Conservation (phyloP, 495 filamentous ascomycete genomes). For the Penicillium cataractarum region DNA sequence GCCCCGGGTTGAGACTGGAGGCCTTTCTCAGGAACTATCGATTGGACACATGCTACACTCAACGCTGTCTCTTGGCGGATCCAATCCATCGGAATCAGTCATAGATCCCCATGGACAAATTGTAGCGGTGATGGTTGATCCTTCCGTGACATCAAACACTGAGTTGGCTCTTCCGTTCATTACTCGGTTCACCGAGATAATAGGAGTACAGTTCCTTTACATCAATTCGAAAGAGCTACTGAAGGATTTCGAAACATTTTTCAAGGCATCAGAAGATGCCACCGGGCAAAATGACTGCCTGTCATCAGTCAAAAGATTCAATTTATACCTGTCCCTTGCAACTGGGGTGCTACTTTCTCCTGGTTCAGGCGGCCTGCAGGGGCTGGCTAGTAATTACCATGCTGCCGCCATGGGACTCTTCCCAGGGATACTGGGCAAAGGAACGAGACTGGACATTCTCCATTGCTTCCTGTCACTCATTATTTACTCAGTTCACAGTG, state of each 20-base stretch:
- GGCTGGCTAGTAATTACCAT: constrained; percentile 18
- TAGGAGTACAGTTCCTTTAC: constrained; percentile 19
- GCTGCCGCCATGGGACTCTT: constrained; percentile 18
- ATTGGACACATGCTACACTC: constrained; percentile 30
- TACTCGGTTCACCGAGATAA: constrained; percentile 17
- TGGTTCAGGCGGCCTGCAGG: constrained; percentile 16
- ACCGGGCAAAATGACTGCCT: neutral
- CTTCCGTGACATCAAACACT: neutral
- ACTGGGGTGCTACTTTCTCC: constrained; percentile 26
- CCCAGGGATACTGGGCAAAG: constrained; percentile 14
- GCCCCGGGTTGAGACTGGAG: constrained; percentile 26
- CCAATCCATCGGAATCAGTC: constrained; percentile 17
- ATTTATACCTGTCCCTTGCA: constrained; percentile 26
- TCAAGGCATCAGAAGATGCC: constrained; percentile 1
- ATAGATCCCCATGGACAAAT: constrained; percentile 7
- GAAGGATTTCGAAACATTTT: constrained; percentile 22
- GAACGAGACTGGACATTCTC: constrained; percentile 14
- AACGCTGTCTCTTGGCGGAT: constrained; percentile 23
- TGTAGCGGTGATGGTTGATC: constrained; percentile 6
- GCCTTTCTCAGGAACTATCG: constrained; percentile 25
- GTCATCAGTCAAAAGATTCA: constrained; percentile 13
- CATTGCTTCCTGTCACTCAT: constrained; percentile 32
- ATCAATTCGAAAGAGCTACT: constrained; percentile 13
- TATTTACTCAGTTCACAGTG: constrained; percentile 27
- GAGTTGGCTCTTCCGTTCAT: constrained; percentile 20